Base-by-base conservation (phyloP, 129 eudicot genomes). In the Pittosporum tobira region DNA sequence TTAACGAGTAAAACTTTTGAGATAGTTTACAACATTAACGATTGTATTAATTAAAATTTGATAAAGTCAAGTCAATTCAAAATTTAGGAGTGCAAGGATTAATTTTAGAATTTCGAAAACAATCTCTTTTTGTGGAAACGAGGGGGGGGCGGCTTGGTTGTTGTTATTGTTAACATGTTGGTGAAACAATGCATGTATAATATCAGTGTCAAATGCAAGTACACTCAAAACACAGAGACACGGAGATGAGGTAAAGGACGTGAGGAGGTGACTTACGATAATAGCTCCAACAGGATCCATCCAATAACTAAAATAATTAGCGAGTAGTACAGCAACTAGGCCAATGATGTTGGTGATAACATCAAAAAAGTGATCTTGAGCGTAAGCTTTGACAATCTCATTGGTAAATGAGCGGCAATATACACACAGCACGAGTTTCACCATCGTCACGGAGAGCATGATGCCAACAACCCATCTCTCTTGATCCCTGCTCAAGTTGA, bases 241-340 rank as follows among this genome's bases (percentile, higher is more conserved):
- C 11, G 15, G 26, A 44, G 40, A 27, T n/a, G 25, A 44, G 44
- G 21, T n/a, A 8, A 51, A 31, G 22, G 28, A 42, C 23, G 62
- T 45, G 59, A 69, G 23, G 6, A 16, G 25, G 45, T 20, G 31
- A 68, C 95, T 82, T 69, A 79, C 95, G 47, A 82, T 87, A 25
- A 87, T 87, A 59, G 91, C 91, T 56, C 95, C 91, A 63, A 79
- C 74, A 26, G 95, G 95, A 75, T 87, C 95, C 87, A 87, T 79
- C 95, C 95, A 82, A 40, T 67, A 84, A 44, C 74, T 79, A 10
- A 82, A 40, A 50, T 82, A 87, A 64, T 87, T 87, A 52, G 95
- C 95, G 48, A 87, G 84, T 30, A 87, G 76, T 13, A 74, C 91
- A 48, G 95, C 91, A 60, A 79, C 75, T 0, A 87, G 79, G 22